Percentiles rank a stretch among this genome's conserved stretches.
phyloP scores from a whole-genome alignment of 192 early-diverging fungal species.

The Phycomyces nitens region DNA sequence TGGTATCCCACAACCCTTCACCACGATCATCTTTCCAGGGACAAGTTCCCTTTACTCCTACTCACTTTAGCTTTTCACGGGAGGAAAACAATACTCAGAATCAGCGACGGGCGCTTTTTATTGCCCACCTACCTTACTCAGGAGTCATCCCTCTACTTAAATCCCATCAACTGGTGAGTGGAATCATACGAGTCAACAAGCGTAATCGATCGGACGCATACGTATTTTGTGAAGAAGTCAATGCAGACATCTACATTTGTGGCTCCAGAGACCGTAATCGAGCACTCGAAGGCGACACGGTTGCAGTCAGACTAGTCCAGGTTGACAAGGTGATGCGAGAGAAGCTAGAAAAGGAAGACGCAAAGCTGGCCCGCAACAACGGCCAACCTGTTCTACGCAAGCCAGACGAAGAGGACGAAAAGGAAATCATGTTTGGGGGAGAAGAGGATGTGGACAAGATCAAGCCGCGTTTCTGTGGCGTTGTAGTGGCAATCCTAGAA shows the following conservation, averaged over 20 bases:
- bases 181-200: slow-evolving; percentile 81
- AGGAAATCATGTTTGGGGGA: slow-evolving; percentile 34
- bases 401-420: slow-evolving; percentile 46
- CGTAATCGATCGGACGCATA: slow-evolving; percentile 83
- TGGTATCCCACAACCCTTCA: neutral
- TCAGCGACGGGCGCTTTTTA: slow-evolving; percentile 48
- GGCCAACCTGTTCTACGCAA: slow-evolving; percentile 45
- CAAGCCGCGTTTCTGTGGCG: slow-evolving; percentile 47
- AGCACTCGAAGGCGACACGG: slow-evolving; percentile 76
- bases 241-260: slow-evolving; percentile 71
- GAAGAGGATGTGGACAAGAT: slow-evolving; percentile 41
- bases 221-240: slow-evolving; percentile 65
- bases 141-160: slow-evolving; percentile 46
- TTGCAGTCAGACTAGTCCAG: slow-evolving; percentile 62
- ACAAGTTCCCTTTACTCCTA: slow-evolving; percentile 25
- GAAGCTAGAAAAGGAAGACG: slow-evolving; percentile 45
- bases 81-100: slow-evolving; percentile 25
- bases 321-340: slow-evolving; percentile 54
- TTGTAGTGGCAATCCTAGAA: slow-evolving; percentile 52
- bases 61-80: slow-evolving; percentile 35
- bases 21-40: neutral
- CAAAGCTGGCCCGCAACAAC: slow-evolving; percentile 43
- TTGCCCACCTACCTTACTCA: slow-evolving; percentile 51
- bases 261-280: slow-evolving; percentile 70
- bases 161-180: slow-evolving; percentile 57